phyloP scores from a whole-genome alignment of 768 basidiomycete species.

The Suillus cothurnatus region DNA sequence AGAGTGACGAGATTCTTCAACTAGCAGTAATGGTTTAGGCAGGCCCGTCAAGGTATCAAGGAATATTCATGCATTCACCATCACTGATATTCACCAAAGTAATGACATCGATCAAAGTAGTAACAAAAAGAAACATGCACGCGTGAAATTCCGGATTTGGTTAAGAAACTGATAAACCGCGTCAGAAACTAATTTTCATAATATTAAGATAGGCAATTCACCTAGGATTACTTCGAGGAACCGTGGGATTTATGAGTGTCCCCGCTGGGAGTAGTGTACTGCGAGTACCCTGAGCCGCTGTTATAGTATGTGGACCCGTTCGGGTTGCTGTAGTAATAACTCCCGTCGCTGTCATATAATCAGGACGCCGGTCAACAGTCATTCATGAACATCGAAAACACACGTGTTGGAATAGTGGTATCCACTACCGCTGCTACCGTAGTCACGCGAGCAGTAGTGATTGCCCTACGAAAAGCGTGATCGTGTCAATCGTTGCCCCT shows the following conservation, averaged over 20 bases:
- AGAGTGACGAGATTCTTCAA: neutral
- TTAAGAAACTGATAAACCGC: neutral
- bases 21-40: neutral
- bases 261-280: slow-evolving; percentile 53
- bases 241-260: slow-evolving; percentile 27
- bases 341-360: slow-evolving; percentile 43
- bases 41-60: neutral
- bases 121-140: neutral
- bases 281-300: slow-evolving; percentile 45
- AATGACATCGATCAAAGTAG: neutral
- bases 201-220: neutral
- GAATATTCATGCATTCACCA: neutral
- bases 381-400: slow-evolving; percentile 16
- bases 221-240: slow-evolving; percentile 25
- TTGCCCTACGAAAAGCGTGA: slow-evolving; percentile 48
- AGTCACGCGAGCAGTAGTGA: slow-evolving; percentile 58
- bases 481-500: neutral
- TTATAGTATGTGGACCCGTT: slow-evolving; percentile 65
- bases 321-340: slow-evolving; percentile 66
- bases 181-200: neutral
- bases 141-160: neutral
- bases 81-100: neutral
- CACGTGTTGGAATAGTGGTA: slow-evolving; percentile 69
- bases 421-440: slow-evolving; percentile 41
- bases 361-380: neutral